Evolutionary conservation across 1,284 basidiomycete genomes (phyloP).

Genomic region (Grifola frondosa): DNA sequence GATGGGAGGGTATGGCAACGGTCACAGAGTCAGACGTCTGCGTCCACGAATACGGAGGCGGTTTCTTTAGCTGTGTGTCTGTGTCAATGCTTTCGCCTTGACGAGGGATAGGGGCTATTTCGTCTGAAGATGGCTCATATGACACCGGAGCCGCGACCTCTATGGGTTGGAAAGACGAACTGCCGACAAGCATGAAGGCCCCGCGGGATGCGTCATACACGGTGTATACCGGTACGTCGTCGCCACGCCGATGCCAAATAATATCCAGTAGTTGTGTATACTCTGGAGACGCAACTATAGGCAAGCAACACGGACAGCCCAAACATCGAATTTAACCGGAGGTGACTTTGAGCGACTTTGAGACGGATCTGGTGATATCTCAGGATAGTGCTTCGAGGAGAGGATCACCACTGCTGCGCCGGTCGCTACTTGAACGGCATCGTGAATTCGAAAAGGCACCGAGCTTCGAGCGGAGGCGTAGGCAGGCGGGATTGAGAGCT

Average conservation of each 20-base stretch:
- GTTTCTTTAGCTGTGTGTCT: constrained; percentile 37
- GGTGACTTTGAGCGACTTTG: constrained; percentile 11
- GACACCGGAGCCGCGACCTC: constrained; percentile 31
- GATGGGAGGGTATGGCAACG: constrained; percentile 81
- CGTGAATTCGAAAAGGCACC: constrained; percentile 62
- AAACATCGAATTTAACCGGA: constrained; percentile 57
- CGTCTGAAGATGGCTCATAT: constrained; percentile 61
- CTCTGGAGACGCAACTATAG: constrained; percentile 31
- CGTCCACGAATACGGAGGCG: constrained; percentile 87
- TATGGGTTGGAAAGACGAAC: constrained; percentile 49
- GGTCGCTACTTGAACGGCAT: constrained; percentile 39
- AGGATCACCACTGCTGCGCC: constrained; percentile 46
- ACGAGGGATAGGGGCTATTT: constrained; percentile 67
- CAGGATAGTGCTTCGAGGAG: constrained; percentile 52
- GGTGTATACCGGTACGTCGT: constrained; percentile 69
- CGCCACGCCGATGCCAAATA: constrained; percentile 69
- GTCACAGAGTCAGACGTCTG: constrained; percentile 84
- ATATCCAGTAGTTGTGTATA: constrained; percentile 43
- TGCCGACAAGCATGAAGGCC: constrained; percentile 58
- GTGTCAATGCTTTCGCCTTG: constrained; percentile 53
- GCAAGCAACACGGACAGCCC: constrained; percentile 54
- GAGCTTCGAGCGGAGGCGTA: constrained; percentile 18
- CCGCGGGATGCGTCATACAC: constrained; percentile 45
- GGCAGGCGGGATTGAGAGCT: constrained; percentile 37
- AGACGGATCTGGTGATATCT: constrained; percentile 10